A percentile compares a stretch with the other conserved stretches of the same genome.
phyloP scores from a whole-genome alignment of 1,139 yeast species.

The Kluyveromyces sp. region DNA sequence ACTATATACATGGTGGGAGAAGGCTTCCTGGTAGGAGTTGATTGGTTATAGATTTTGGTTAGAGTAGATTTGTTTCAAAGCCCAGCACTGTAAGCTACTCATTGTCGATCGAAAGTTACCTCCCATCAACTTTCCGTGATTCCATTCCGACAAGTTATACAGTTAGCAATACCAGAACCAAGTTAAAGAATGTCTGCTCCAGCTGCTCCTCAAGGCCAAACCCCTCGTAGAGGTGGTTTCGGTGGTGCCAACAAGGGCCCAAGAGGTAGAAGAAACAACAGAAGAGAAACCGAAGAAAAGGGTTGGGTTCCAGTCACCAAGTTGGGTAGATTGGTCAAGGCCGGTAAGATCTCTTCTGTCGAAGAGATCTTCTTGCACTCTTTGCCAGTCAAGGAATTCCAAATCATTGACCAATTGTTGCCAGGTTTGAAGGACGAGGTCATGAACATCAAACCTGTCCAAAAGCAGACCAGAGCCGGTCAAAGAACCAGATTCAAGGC shows the following conservation, averaged over 20 bases:
- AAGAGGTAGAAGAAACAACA: slow-evolving; percentile 61
- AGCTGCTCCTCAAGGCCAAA: slow-evolving; percentile 32
- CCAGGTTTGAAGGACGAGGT: slow-evolving; percentile 98
- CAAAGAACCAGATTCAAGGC: slow-evolving; percentile 99
- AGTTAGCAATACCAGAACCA: slow-evolving; percentile 13
- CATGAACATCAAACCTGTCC: slow-evolving; percentile 99
- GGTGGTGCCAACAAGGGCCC: slow-evolving; percentile 53
- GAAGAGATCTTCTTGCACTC: slow-evolving; percentile 99
- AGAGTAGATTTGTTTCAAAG: no score
- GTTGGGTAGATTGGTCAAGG: slow-evolving; percentile 99
- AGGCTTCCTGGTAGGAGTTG: no score
- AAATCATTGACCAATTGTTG: slow-evolving; percentile 93
- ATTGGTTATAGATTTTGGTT: no score
- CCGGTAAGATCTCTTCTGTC: slow-evolving; percentile 92
- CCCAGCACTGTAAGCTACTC: slow-evolving; percentile 1
- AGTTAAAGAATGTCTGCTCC: slow-evolving; percentile 54
- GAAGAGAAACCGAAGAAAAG: slow-evolving; percentile 89
- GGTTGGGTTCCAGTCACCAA: slow-evolving; percentile 99
- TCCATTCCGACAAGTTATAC: slow-evolving; percentile 57
- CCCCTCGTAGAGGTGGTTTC: slow-evolving; percentile 33
- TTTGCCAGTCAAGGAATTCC: slow-evolving; percentile 98
- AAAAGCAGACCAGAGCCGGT: slow-evolving; percentile 99
- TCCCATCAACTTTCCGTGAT: slow-evolving; percentile 84
- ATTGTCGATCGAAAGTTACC: slow-evolving; percentile 84
- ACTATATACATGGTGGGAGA: no score